Evolutionary conservation across 768 basidiomycete genomes (phyloP).

Genomic region (Phlebiopsis gigantea): DNA sequence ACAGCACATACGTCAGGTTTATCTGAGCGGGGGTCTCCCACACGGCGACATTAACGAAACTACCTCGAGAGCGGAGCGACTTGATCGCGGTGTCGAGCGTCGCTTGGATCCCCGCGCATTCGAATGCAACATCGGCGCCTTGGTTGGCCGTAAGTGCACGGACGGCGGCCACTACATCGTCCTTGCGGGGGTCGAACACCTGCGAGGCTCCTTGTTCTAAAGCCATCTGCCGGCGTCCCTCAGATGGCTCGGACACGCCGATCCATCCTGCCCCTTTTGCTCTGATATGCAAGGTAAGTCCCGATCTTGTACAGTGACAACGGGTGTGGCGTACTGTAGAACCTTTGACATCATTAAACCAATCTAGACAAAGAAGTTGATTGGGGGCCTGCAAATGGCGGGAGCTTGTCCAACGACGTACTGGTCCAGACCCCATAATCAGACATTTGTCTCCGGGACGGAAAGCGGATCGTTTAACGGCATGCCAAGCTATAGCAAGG

Average conservation of each 20-base stretch:
- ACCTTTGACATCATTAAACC: conserved; percentile 17
- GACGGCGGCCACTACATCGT: conserved; percentile 24
- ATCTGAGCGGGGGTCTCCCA: conserved; percentile 35
- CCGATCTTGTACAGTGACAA: not conserved
- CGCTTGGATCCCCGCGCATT: conserved; percentile 39
- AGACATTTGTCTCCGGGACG: conserved; percentile 33
- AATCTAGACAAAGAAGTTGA: conserved; percentile 11
- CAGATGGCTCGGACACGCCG: conserved; percentile 37
- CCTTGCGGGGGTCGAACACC: conserved; percentile 30
- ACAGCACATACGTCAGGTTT: conserved; percentile 31
- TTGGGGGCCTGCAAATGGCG: not conserved
- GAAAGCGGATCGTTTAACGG: conserved; percentile 36
- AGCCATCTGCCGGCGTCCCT: conserved; percentile 22
- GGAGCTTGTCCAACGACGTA: conserved; percentile 24
- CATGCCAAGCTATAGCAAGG: conserved; percentile 41
- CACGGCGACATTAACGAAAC: conserved; percentile 35
- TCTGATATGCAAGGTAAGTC: not conserved
- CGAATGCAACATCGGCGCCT: conserved; percentile 43
- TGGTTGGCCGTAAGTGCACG: conserved; percentile 23
- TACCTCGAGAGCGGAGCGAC: conserved; percentile 34
- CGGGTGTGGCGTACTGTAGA: conserved; percentile 9
- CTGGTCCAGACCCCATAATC: conserved; percentile 41
- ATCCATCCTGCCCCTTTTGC: conserved; percentile 16
- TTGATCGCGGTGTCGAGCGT: conserved; percentile 32
- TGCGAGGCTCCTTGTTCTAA: conserved; percentile 23